These are phyloP conservation scores for Tripterygium wilfordii DNA, from an alignment of 177 flowering plant genomes.

Conservation along the genomic window DNA sequence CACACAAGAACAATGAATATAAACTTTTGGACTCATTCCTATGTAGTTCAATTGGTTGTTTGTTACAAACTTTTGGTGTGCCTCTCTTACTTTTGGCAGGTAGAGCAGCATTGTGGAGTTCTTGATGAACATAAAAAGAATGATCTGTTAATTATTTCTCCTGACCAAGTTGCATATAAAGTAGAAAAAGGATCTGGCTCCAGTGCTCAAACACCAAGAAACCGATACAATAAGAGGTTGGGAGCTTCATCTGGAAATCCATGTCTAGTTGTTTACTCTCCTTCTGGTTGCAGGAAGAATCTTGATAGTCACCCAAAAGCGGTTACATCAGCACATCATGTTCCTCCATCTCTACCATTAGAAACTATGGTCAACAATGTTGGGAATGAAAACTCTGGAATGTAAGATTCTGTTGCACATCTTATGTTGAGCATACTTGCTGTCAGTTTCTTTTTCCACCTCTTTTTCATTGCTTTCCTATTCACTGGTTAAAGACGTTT, in stretches of 20 bases:
- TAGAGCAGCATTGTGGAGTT: conserved; percentile 16
- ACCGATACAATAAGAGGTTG: conserved; percentile 17
- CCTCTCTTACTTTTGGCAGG: not conserved
- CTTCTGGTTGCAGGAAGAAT: conserved; percentile 29
- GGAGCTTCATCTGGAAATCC: conserved; percentile 33
- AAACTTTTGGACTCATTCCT: too few relatives aligned
- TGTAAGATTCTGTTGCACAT: conserved; percentile 46
- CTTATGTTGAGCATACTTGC: too few relatives aligned
- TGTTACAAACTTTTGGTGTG: too few relatives aligned
- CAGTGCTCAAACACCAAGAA: conserved; percentile 32
- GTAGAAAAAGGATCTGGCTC: conserved; percentile 22
- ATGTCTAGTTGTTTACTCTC: conserved; percentile 26
- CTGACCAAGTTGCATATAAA: conserved; percentile 39
- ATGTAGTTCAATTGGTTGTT: too few relatives aligned
- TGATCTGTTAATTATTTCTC: conserved; percentile 48
- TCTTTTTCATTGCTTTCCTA: conserved; percentile 3
- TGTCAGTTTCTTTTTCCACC: too few relatives aligned
- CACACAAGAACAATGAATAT: too few relatives aligned
- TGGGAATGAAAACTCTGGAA: conserved; percentile 35
- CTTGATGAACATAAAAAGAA: conserved; percentile 52
- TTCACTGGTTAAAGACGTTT: conserved; percentile 10
- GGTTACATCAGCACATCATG: conserved; percentile 21
- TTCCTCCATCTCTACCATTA: conserved; percentile 21
- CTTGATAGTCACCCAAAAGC: conserved; percentile 19
- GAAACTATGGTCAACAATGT: conserved; percentile 27